These are phyloP conservation scores for Puccinia novopanici DNA, from an alignment of 1,284 basidiomycete species.

Conservation along the genomic window DNA sequence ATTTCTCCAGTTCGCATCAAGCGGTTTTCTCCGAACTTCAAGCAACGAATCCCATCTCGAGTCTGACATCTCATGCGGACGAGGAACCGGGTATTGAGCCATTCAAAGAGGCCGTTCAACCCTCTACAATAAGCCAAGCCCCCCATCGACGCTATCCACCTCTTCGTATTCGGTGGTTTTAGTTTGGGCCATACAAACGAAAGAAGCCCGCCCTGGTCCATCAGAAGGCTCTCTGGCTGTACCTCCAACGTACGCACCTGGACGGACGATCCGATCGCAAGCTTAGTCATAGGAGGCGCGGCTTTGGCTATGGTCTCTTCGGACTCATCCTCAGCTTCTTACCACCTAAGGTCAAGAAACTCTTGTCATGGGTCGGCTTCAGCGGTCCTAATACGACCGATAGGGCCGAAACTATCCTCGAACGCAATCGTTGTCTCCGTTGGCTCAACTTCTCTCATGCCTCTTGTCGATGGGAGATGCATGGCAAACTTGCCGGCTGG, in stretches of 20 bases:
- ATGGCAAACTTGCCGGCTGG: conserved; percentile 33
- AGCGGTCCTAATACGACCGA: conserved; percentile 13
- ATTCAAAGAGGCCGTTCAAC: not conserved
- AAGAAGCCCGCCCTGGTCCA: conserved; percentile 17
- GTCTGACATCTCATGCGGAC: conserved; percentile 13
- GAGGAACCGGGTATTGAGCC: conserved; percentile 3
- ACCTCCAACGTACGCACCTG: not conserved
- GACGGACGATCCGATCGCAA: conserved; percentile 34
- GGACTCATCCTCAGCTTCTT: conserved; percentile 37
- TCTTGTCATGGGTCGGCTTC: conserved; percentile 37
- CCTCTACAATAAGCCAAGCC: conserved; percentile 1
- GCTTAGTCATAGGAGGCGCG: conserved; percentile 25
- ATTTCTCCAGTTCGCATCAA: conserved; percentile 24
- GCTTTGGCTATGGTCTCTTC: conserved; percentile 35
- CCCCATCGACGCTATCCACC: conserved; percentile 11
- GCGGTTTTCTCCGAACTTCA: conserved; percentile 24
- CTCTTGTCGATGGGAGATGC: conserved; percentile 29
- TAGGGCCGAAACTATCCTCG: conserved; percentile 3
- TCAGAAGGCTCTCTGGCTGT: not conserved
- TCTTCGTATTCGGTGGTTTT: conserved; percentile 25
- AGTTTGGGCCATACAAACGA: conserved; percentile 14
- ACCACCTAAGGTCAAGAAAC: conserved; percentile 28
- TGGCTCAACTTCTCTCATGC: conserved; percentile 32
- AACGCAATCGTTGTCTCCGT: conserved; percentile 7
- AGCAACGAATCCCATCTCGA: conserved; percentile 16